phyloP scores from a whole-genome alignment of 768 basidiomycete genomes.

The Candolleomyces aberdarensis region DNA sequence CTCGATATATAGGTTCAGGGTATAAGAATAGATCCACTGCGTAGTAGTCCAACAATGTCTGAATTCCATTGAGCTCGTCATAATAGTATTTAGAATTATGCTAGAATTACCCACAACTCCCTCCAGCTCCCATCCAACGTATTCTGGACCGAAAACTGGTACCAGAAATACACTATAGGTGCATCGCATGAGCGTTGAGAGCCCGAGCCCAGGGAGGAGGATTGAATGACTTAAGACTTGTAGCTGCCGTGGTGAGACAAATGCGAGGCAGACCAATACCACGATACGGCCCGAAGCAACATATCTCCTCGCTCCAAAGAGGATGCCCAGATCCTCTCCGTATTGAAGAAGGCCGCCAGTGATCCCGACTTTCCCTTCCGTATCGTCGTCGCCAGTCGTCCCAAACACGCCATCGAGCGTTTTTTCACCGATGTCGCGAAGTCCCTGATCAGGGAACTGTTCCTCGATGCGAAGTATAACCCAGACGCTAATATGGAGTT shows the following conservation, averaged over 20 bases:
- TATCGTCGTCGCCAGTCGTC: not conserved
- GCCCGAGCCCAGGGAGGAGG: no score
- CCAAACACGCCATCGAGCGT: not conserved
- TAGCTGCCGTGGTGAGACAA: no score
- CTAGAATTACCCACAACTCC: no score
- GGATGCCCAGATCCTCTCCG: not conserved
- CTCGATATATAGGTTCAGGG: no score
- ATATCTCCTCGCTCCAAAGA: not conserved
- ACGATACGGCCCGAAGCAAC: not conserved
- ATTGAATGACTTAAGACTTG: no score
- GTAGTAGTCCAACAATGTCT: no score
- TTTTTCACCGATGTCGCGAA: not conserved
- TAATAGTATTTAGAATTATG: no score
- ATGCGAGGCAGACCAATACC: not conserved
- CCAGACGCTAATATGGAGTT: slow-evolving; percentile 1
- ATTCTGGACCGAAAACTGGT: slow-evolving; percentile 77
- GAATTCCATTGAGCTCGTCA: no score
- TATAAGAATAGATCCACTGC: no score
- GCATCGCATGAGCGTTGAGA: slow-evolving; percentile 86
- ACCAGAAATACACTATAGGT: slow-evolving; percentile 78
- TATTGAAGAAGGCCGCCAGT: not conserved
- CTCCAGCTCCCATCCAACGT: slow-evolving; percentile 62
- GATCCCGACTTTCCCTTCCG: not conserved
- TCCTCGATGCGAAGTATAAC: slow-evolving; percentile 5
- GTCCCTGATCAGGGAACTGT: not conserved